Evolutionary conservation across 495 filamentous ascomycete species (phyloP), one percentile per base, ranked within the genome.

Genomic region (Talaromyces stipitatus): DNA sequence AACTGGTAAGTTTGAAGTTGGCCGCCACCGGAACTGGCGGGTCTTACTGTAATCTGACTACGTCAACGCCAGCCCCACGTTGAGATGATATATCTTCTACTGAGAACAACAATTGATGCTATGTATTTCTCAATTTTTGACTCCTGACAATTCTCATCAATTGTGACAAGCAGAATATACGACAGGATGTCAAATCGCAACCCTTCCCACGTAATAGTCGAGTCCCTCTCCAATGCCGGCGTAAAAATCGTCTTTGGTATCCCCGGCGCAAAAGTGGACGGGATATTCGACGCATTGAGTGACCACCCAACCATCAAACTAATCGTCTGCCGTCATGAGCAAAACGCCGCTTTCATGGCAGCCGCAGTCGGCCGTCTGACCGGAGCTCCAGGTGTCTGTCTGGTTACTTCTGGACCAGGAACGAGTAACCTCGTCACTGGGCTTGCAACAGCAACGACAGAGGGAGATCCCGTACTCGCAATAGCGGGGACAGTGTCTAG

Each of bases 341-440:
- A 86, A 69, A 82, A 82, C 43, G 83, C 82, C 32, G 82, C 82
- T 26, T 82, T 85, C 62, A 86, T 85, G 83, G 83, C 83, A 1
- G 79, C 85, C 59, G 83, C 82, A 14, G 85, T 85, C 65, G 81
- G 82, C 12, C 70, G 81, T n/a, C 80, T 78, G 33, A 78, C 75
- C 24, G 80, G 81, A 16, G 78, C 78, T 56, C 80, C 82, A 18
- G 82, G 83, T 47, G 80, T 86, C 20, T 79, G 85, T 38, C 65
- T 85, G 10, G 82, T 85, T 23, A 86, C 83, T 11, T 85, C 82
- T 12, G 83, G 83, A 20, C 83, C 83, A 14, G 83, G 82, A 33
- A 80, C 80, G n/a, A 83, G 82, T 29, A 86, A 85, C 60, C 74
- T 84, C 8, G 70, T 85, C 43, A 86, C 82, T 26, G 54, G 54